Conservation (phyloP, 208 protist species). For the Trypanosoma mega region DNA sequence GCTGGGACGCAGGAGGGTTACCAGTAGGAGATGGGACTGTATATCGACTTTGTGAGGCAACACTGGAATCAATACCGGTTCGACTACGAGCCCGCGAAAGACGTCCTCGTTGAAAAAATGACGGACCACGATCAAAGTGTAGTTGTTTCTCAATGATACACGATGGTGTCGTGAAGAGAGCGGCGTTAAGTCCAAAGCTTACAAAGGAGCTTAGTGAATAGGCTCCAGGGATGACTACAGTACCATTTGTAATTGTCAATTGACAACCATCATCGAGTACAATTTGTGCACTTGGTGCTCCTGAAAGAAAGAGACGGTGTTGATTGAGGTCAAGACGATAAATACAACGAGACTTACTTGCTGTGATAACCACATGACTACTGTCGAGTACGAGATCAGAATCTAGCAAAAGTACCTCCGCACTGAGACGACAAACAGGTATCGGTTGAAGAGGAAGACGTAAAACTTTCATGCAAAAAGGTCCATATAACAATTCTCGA, state of each 20-base stretch:
- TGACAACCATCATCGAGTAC: conserved; percentile 77
- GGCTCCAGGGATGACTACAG: conserved; percentile 73
- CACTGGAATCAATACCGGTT: conserved; percentile 13
- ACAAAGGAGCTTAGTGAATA: conserved; percentile 84
- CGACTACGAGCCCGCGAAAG: conserved; percentile 4
- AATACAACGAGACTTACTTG: conserved; percentile 59
- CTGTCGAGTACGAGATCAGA: conserved; percentile 60
- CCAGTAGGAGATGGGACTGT: conserved; percentile 4
- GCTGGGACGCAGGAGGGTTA: conserved; percentile 20
- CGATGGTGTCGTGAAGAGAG: conserved; percentile 50
- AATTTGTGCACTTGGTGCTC: conserved; percentile 53
- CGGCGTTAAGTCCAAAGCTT: conserved; percentile 60
- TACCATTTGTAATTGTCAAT: conserved; percentile 84
- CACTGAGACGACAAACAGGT: conserved; percentile 48
- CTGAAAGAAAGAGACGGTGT: conserved; percentile 54
- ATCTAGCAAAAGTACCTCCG: conserved; percentile 49
- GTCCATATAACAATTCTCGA: conserved; percentile 70
- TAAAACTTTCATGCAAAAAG: conserved; percentile 75
- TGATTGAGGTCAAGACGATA: conserved; percentile 75
- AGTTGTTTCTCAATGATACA: conserved; percentile 63
- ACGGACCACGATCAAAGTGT: conserved; percentile 4
- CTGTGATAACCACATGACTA: conserved; percentile 67
- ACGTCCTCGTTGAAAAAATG: background rate
- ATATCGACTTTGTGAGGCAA: conserved; percentile 5
- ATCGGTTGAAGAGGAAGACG: conserved; percentile 59